A percentile compares a stretch with the other conserved stretches of the same genome.
Evolutionary conservation across 2,329 filamentous ascomycete genomes (phyloP).

Genomic region (Fusarium sp.): DNA sequence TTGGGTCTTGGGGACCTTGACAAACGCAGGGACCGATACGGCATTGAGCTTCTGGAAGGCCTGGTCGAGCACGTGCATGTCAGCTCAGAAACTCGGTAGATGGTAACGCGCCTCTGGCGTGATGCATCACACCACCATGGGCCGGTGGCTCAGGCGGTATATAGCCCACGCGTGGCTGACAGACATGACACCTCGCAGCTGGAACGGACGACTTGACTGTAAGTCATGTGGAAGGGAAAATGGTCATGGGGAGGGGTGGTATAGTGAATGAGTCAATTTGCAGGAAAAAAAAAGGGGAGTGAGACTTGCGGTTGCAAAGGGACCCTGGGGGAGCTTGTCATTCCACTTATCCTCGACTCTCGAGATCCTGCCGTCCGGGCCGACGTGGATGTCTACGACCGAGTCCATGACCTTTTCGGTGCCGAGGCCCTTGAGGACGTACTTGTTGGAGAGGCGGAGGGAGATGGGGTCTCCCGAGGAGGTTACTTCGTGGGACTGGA

Average conservation of each 20-base stretch:
- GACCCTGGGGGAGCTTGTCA: slow-evolving; percentile 50
- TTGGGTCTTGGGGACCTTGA: slow-evolving; percentile 13
- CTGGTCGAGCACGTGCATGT: slow-evolving; percentile 21
- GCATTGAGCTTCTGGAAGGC: slow-evolving; percentile 26
- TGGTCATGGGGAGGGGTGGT: background rate
- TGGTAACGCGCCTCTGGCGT: slow-evolving; percentile 26
- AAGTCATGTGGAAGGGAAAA: background rate
- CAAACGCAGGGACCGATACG: slow-evolving; percentile 22
- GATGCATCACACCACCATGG: slow-evolving; percentile 42
- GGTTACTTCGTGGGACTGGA: slow-evolving; percentile 65
- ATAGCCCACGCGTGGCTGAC: slow-evolving; percentile 30
- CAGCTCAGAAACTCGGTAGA: slow-evolving; percentile 29
- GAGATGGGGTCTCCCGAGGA: slow-evolving; percentile 69
- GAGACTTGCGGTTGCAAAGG: slow-evolving; percentile 48
- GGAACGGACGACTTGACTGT: slow-evolving; percentile 14
- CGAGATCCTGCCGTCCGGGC: slow-evolving; percentile 49
- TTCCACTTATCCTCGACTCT: slow-evolving; percentile 54
- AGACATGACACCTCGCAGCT: background rate
- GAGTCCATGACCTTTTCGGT: slow-evolving; percentile 60
- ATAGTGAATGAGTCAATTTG: background rate
- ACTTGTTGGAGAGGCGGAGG: slow-evolving; percentile 58
- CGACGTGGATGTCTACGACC: slow-evolving; percentile 50
- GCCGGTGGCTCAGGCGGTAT: slow-evolving; percentile 38
- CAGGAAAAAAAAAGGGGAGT: background rate
- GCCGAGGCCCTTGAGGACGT: slow-evolving; percentile 56